Evolutionary conservation across 2,329 filamentous ascomycete genomes (phyloP).

Genomic region (Cladosporium cucumerinum): DNA sequence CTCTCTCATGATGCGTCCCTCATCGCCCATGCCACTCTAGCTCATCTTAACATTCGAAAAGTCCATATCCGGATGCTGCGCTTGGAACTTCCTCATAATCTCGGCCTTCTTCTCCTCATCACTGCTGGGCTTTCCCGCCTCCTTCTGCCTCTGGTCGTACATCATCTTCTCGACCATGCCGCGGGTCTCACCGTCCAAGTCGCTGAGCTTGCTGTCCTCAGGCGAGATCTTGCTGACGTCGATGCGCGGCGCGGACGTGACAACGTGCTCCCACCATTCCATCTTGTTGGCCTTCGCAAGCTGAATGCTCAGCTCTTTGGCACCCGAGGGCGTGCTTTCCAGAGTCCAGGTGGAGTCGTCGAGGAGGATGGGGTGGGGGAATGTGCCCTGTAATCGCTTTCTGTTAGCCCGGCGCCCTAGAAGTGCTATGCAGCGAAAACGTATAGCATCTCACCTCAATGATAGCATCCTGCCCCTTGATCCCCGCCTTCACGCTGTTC

Average conservation of each 20-base stretch:
- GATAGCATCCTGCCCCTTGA: conserved; percentile 85
- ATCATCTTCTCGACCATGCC: conserved; percentile 99
- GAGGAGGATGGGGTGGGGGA: conserved; percentile 72
- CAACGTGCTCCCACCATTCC: conserved; percentile 96
- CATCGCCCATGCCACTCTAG: neutral
- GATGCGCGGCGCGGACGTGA: conserved; percentile 82
- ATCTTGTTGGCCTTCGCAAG: conserved; percentile 95
- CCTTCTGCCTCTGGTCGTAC: conserved; percentile 97
- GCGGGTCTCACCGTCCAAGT: conserved; percentile 90
- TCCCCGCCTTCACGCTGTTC: conserved; percentile 68
- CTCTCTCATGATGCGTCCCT: neutral
- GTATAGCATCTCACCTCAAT: conserved; percentile 58
- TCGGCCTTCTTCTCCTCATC: conserved; percentile 96
- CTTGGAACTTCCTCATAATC: conserved; percentile 84
- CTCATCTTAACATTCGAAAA: conserved; percentile 62
- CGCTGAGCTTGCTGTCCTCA: conserved; percentile 85
- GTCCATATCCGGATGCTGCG: conserved; percentile 70
- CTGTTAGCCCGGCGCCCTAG: neutral
- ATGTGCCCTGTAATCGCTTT: conserved; percentile 62
- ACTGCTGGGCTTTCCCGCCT: conserved; percentile 79
- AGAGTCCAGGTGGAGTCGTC: conserved; percentile 97
- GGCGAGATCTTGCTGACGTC: conserved; percentile 94
- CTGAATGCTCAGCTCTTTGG: conserved; percentile 79
- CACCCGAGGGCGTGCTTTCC: conserved; percentile 57
- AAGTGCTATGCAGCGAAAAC: conserved; percentile 15